A percentile compares a stretch with the other conserved stretches of the same genome.
These are phyloP conservation scores for Saxophila tyrrhenica DNA, from an alignment of 495 filamentous ascomycete species.

Conservation along the genomic window DNA sequence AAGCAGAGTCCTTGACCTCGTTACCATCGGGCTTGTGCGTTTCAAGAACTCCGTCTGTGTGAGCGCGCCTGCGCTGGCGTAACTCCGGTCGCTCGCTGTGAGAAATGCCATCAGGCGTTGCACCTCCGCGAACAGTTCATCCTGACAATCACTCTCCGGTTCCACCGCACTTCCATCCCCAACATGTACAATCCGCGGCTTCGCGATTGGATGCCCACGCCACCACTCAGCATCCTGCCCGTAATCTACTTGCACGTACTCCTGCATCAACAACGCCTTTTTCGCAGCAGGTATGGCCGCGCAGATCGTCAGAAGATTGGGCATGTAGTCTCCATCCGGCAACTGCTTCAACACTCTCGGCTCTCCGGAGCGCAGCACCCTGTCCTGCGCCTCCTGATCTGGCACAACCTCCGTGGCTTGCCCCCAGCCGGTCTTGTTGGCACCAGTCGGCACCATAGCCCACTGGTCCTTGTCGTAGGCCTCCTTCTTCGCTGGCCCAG, in stretches of 20 bases:
- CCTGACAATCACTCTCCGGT: neutral
- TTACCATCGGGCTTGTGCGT: neutral
- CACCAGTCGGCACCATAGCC: slow-evolving; percentile 2
- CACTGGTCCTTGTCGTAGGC: slow-evolving; percentile 12
- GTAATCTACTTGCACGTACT: slow-evolving; percentile 7
- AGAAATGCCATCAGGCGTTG: slow-evolving; percentile 24
- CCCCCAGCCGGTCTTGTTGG: neutral
- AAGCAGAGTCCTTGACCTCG: neutral
- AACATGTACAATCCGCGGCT: slow-evolving; percentile 14
- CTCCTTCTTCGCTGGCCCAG: slow-evolving; percentile 18
- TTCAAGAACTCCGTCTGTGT: slow-evolving; percentile 5
- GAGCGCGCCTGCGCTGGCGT: slow-evolving; percentile 13
- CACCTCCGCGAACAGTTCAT: slow-evolving; percentile 14
- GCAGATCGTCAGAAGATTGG: slow-evolving; percentile 21
- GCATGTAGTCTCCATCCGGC: slow-evolving; percentile 17
- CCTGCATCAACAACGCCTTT: slow-evolving; percentile 17
- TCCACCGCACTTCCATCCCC: slow-evolving; percentile 5
- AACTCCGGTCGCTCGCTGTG: slow-evolving; percentile 14
- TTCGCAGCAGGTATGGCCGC: slow-evolving; percentile 14
- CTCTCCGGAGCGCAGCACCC: slow-evolving; percentile 2
- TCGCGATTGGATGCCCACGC: slow-evolving; percentile 12
- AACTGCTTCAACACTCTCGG: slow-evolving; percentile 15
- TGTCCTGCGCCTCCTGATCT: slow-evolving; percentile 7
- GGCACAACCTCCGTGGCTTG: slow-evolving; percentile 6
- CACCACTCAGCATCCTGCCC: slow-evolving; percentile 21